These are phyloP conservation scores for Phytophthora pluvialis DNA, from an alignment of 352 stramenopile species.

Conservation along the genomic window DNA sequence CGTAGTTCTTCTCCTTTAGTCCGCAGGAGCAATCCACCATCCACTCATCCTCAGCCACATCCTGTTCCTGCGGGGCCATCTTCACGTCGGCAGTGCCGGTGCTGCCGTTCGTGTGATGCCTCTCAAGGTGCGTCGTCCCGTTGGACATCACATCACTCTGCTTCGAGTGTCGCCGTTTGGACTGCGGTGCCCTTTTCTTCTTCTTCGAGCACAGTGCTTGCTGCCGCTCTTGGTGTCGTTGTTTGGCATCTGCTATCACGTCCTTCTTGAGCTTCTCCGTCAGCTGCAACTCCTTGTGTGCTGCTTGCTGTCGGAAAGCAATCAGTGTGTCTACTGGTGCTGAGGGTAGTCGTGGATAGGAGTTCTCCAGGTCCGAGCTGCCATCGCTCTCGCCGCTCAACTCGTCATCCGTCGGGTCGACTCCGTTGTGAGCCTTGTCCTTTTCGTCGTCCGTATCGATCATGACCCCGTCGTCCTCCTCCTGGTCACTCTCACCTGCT, in stretches of 20 bases:
- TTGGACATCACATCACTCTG: slow-evolving; percentile 36
- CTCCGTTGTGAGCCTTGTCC: slow-evolving; percentile 47
- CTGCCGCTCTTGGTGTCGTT: slow-evolving; percentile 47
- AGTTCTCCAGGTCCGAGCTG: slow-evolving; percentile 63
- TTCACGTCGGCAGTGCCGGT: slow-evolving; percentile 11
- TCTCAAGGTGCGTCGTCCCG: slow-evolving; percentile 15
- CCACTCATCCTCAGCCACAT: slow-evolving; percentile 53
- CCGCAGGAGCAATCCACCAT: slow-evolving; percentile 67
- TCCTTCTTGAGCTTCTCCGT: slow-evolving; percentile 44
- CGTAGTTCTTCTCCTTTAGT: slow-evolving; percentile 56
- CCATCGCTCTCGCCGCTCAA: slow-evolving; percentile 58
- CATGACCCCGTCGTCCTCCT: slow-evolving; percentile 48
- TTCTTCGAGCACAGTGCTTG: slow-evolving; percentile 38
- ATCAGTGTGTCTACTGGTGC: slow-evolving; percentile 70
- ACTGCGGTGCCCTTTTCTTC: slow-evolving; percentile 41
- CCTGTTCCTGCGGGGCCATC: slow-evolving; percentile 11
- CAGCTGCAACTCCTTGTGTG: slow-evolving; percentile 63
- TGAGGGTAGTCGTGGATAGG: slow-evolving; percentile 62
- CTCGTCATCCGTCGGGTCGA: slow-evolving; percentile 41
- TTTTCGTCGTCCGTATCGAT: slow-evolving; percentile 63
- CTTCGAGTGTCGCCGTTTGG: slow-evolving; percentile 35
- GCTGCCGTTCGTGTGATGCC: slow-evolving; percentile 19
- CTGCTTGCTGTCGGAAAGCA: slow-evolving; percentile 53
- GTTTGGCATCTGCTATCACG: slow-evolving; percentile 42
- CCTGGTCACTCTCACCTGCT: slow-evolving; percentile 33